Evolutionary conservation across 2,329 filamentous ascomycete genomes (phyloP).

Genomic region (Polytolypa hystricis): DNA sequence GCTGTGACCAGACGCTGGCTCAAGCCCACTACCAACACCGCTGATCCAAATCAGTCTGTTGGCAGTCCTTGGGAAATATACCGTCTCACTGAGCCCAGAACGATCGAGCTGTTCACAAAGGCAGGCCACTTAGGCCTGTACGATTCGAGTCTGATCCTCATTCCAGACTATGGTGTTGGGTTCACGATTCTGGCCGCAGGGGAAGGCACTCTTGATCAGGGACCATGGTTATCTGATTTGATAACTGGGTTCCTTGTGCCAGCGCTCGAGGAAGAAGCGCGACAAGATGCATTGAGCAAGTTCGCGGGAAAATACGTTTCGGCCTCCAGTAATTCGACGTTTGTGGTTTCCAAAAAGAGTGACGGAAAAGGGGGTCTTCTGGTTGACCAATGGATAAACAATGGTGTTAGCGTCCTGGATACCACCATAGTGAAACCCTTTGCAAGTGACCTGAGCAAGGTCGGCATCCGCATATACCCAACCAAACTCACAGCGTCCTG

Average conservation of each 20-base stretch:
- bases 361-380: conserved; percentile 12
- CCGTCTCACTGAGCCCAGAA: conserved; percentile 12
- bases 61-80: conserved; percentile 32
- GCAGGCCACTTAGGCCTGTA: conserved; percentile 24
- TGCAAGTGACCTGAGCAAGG: neutral
- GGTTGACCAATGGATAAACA: conserved; percentile 1
- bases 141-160: conserved; percentile 22
- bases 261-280: conserved; percentile 18
- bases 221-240: conserved; percentile 19
- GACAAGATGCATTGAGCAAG: conserved; percentile 15
- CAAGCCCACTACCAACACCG: conserved; percentile 30
- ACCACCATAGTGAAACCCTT: neutral
- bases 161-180: conserved; percentile 26
- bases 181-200: conserved; percentile 24
- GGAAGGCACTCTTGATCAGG: conserved; percentile 6
- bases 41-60: conserved; percentile 21
- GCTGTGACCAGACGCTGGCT: conserved; percentile 30
- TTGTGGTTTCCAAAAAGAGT: conserved; percentile 9
- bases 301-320: conserved; percentile 19
- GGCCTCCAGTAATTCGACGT: conserved; percentile 9
- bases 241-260: conserved; percentile 18
- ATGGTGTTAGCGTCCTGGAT: neutral
- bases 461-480: neutral
- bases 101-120: conserved; percentile 29
- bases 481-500: neutral